Evolutionary conservation across 2,329 filamentous ascomycete species (phyloP).

Genomic region (Leptodontidium sp.): DNA sequence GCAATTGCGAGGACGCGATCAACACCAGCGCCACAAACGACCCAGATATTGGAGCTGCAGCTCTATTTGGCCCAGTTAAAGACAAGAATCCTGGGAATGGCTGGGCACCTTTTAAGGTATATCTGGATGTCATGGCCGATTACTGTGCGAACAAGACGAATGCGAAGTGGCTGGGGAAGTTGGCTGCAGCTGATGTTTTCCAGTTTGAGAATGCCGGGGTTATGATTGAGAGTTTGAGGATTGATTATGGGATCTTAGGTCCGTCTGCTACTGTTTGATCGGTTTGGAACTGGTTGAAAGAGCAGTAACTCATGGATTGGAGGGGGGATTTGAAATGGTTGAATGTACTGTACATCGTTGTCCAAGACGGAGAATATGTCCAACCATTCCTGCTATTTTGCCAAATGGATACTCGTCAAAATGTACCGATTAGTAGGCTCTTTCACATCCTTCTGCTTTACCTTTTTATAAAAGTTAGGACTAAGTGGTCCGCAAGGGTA

Average conservation of each 20-base stretch:
- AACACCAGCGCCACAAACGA: constrained; percentile 27
- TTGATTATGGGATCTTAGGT: constrained; percentile 35
- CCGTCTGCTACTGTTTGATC: constrained; percentile 20
- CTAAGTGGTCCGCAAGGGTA: no score
- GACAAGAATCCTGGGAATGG: constrained; percentile 38
- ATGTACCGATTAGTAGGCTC: no score
- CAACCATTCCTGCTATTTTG: no score
- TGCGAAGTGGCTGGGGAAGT: constrained; percentile 37
- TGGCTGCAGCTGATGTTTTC: constrained; percentile 42
- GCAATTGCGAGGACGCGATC: constrained; percentile 35
- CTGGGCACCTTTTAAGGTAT: constrained; percentile 38
- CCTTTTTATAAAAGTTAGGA: no score
- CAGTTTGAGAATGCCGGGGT: constrained; percentile 38
- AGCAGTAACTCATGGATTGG: background rate
- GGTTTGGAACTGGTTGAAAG: background rate
- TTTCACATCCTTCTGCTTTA: no score
- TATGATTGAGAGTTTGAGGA: constrained; percentile 38
- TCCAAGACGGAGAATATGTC: no score
- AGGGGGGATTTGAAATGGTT: background rate
- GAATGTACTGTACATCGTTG: background rate
- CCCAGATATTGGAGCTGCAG: constrained; percentile 14
- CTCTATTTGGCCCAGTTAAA: constrained; percentile 23
- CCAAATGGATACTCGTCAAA: no score
- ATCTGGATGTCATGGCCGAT: constrained; percentile 33
- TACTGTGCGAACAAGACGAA: constrained; percentile 39